Evolutionary conservation across 768 basidiomycete species (phyloP).

Genomic region (Mycena amicta): DNA sequence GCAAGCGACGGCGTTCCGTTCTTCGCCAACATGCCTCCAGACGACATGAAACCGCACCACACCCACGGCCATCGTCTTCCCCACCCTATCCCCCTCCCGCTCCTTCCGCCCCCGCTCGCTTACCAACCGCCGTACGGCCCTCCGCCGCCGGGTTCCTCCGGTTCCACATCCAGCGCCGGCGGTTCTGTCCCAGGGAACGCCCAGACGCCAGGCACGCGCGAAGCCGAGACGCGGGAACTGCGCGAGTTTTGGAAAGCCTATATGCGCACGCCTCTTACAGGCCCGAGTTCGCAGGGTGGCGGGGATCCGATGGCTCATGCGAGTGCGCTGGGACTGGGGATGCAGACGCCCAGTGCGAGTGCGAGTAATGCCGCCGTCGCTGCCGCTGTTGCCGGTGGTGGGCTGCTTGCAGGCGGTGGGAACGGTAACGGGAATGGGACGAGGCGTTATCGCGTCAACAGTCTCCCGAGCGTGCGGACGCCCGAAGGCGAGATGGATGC

Average conservation of each 20-base stretch:
- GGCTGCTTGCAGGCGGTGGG: not conserved
- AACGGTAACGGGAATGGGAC: not conserved
- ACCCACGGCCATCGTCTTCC: not conserved
- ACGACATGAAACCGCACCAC: not conserved
- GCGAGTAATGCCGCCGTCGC: slow-evolving; percentile 4
- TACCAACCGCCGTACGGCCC: not conserved
- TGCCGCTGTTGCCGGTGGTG: not conserved
- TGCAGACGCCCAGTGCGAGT: slow-evolving; percentile 19
- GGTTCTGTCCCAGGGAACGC: slow-evolving; percentile 27
- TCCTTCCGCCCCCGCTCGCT: not conserved
- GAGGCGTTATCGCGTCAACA: slow-evolving; percentile 58
- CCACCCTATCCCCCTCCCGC: slow-evolving; percentile 28
- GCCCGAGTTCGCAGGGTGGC: slow-evolving; percentile 31
- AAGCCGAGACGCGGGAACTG: slow-evolving; percentile 49
- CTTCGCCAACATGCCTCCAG: slow-evolving; percentile 37
- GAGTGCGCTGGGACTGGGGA: slow-evolving; percentile 8
- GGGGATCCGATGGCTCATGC: not conserved
- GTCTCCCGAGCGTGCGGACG: slow-evolving; percentile 70
- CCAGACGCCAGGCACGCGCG: slow-evolving; percentile 37
- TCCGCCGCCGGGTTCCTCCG: not conserved
- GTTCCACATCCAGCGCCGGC: slow-evolving; percentile 9
- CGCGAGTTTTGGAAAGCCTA: slow-evolving; percentile 77
- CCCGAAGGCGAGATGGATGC: slow-evolving; percentile 45
- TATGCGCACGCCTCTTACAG: slow-evolving; percentile 65
- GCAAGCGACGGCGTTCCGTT: slow-evolving; percentile 62